These are phyloP conservation scores for Thraustotheca clavata DNA, from an alignment of 352 stramenopile species.

Conservation along the genomic window DNA sequence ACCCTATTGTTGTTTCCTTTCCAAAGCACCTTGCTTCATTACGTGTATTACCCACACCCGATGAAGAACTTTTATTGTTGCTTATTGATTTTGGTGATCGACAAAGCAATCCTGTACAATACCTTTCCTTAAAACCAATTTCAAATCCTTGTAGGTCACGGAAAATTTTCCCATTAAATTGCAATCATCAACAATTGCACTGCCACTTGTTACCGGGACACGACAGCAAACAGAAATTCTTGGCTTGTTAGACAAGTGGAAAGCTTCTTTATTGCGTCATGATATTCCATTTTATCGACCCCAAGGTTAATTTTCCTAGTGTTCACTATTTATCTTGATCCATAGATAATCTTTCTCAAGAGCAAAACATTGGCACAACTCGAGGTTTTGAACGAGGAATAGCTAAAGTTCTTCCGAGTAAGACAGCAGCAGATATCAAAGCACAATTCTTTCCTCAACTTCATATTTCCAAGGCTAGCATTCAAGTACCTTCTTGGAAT, in stretches of 20 bases:
- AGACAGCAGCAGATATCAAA: neutral
- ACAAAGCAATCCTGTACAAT: conserved; percentile 26
- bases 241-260: conserved; percentile 44
- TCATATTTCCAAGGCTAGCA: conserved; percentile 51
- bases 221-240: conserved; percentile 63
- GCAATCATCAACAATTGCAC: conserved; percentile 27
- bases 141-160: neutral
- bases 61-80: conserved; percentile 61
- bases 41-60: conserved; percentile 34
- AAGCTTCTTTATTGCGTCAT: conserved; percentile 31
- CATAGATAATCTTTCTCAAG: neutral
- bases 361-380: neutral
- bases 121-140: conserved; percentile 7
- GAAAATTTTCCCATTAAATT: conserved; percentile 30
- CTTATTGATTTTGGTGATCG: conserved; percentile 41
- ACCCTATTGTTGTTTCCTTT: conserved; percentile 57
- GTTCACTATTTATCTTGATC: neutral
- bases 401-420: neutral
- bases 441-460: conserved; percentile 40
- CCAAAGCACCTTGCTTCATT: conserved; percentile 43
- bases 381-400: neutral
- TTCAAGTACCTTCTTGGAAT: conserved; percentile 29
- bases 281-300: conserved; percentile 48
- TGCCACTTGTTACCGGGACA: conserved; percentile 50
- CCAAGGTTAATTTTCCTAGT: conserved; percentile 22